A percentile compares a stretch with the other conserved stretches of the same genome.
Evolutionary conservation across 768 basidiomycete species (phyloP).

Genomic region (Amyloporia xantha): DNA sequence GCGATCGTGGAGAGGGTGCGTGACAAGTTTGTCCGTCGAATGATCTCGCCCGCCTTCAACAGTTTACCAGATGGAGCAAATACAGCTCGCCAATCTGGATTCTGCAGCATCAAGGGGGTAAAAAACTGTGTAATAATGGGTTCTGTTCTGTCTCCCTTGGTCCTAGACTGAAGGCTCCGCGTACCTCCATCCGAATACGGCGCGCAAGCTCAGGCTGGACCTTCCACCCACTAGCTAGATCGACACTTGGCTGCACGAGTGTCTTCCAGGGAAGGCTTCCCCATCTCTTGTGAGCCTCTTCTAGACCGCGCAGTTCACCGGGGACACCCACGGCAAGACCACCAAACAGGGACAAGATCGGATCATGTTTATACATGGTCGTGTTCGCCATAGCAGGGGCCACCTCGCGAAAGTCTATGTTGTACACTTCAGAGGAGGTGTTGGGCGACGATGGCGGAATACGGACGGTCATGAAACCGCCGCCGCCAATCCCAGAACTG

Average conservation of each 20-base stretch:
- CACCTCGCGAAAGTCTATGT: conserved; percentile 85
- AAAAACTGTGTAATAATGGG: too few relatives aligned
- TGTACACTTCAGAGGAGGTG: conserved; percentile 52
- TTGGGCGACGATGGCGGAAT: conserved; percentile 46
- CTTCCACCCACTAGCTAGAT: conserved; percentile 73
- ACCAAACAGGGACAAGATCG: conserved; percentile 54
- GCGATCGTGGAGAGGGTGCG: conserved; percentile 72
- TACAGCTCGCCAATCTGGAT: conserved; percentile 73
- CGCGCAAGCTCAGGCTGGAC: conserved; percentile 72
- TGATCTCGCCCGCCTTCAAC: conserved; percentile 66
- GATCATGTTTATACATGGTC: conserved; percentile 66
- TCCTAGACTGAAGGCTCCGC: too few relatives aligned
- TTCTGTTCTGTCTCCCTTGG: too few relatives aligned
- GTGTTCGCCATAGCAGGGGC: conserved; percentile 67
- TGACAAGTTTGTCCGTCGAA: conserved; percentile 69
- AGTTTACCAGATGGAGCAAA: conserved; percentile 76
- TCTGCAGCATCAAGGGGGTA: conserved; percentile 50
- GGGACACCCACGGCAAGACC: conserved; percentile 89
- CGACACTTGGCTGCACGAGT: conserved; percentile 68
- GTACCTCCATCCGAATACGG: conserved; percentile 53
- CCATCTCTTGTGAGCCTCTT: conserved; percentile 78
- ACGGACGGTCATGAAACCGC: conserved; percentile 81
- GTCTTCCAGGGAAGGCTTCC: conserved; percentile 74
- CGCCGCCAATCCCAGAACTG: conserved; percentile 82
- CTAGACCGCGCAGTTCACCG: conserved; percentile 83